Percentiles rank a stretch among this genome's conserved stretches.
Conservation (phyloP, 352 stramenopile species). For the Globisporangium recalcitrans region DNA sequence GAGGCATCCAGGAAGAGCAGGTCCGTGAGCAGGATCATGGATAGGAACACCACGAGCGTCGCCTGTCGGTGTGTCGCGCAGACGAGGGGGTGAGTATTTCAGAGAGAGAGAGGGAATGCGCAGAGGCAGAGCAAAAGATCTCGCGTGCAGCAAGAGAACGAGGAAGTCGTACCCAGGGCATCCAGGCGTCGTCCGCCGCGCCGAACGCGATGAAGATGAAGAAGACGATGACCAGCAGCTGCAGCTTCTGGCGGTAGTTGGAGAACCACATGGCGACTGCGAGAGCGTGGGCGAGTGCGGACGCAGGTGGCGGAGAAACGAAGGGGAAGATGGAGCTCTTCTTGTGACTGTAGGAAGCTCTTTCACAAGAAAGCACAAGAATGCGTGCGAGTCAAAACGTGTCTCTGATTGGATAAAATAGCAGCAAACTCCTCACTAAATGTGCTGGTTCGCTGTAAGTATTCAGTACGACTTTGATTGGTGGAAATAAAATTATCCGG, state of each 20-base stretch:
- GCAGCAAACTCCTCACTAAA: too few relatives aligned
- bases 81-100: neutral
- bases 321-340: neutral
- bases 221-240: conserved; percentile 78
- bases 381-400: too few relatives aligned
- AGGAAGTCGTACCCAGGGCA: conserved; percentile 57
- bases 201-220: conserved; percentile 81
- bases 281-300: neutral
- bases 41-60: conserved; percentile 72
- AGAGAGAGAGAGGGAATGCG: neutral
- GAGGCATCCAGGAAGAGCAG: conserved; percentile 64
- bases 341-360: neutral
- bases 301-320: neutral
- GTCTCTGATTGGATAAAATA: conserved; percentile 1
- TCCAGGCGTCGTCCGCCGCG: conserved; percentile 68
- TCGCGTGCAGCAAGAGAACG: neutral
- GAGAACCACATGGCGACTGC: conserved; percentile 76
- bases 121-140: conserved; percentile 6
- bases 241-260: conserved; percentile 68
- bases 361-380: neutral
- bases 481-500: neutral
- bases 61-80: conserved; percentile 23
- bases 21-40: conserved; percentile 65
- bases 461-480: neutral
- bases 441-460: neutral